These are phyloP conservation scores for Sphaerosporella brunnea DNA, from an alignment of 495 filamentous ascomycete species.

Conservation along the genomic window DNA sequence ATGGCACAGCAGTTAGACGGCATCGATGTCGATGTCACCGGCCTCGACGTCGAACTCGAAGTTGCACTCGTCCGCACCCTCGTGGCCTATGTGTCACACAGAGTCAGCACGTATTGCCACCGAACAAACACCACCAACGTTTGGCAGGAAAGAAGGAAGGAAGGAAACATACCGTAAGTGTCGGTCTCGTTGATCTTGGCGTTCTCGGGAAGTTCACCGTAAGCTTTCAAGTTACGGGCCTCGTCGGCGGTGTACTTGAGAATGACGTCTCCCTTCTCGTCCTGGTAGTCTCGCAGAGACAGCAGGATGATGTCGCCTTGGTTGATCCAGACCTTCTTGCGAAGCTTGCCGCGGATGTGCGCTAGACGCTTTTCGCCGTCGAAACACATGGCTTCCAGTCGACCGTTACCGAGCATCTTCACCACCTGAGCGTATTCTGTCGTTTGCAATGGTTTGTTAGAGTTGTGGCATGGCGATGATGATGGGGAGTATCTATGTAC, in stretches of 20 bases:
- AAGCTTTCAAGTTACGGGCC: slow-evolving; percentile 82
- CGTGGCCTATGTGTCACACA: slow-evolving; percentile 32
- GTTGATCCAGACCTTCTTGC: slow-evolving; percentile 98
- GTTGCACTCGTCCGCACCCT: slow-evolving; percentile 59
- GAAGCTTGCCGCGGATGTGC: slow-evolving; percentile 83
- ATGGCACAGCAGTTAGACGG: too few relatives aligned
- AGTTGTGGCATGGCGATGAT: not conserved
- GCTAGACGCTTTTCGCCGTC: slow-evolving; percentile 76
- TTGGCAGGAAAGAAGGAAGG: not conserved
- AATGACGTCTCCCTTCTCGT: slow-evolving; percentile 97
- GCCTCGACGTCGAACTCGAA: slow-evolving; percentile 61
- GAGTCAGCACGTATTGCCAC: not conserved
- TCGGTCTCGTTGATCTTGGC: slow-evolving; percentile 99
- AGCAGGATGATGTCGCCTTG: slow-evolving; percentile 97
- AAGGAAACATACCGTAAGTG: slow-evolving; percentile 39
- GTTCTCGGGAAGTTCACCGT: slow-evolving; percentile 88
- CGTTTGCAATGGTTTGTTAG: slow-evolving; percentile 2
- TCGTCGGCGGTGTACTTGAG: slow-evolving; percentile 97
- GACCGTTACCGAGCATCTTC: slow-evolving; percentile 97
- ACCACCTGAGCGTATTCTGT: slow-evolving; percentile 93
- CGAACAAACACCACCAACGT: not conserved
- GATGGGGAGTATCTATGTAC: slow-evolving; percentile 28
- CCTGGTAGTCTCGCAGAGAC: slow-evolving; percentile 93
- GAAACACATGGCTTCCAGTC: slow-evolving; percentile 91
- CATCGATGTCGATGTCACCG: slow-evolving; percentile 57